Conservation (phyloP, 2,329 filamentous ascomycete genomes). For the Fusarium sp. region DNA sequence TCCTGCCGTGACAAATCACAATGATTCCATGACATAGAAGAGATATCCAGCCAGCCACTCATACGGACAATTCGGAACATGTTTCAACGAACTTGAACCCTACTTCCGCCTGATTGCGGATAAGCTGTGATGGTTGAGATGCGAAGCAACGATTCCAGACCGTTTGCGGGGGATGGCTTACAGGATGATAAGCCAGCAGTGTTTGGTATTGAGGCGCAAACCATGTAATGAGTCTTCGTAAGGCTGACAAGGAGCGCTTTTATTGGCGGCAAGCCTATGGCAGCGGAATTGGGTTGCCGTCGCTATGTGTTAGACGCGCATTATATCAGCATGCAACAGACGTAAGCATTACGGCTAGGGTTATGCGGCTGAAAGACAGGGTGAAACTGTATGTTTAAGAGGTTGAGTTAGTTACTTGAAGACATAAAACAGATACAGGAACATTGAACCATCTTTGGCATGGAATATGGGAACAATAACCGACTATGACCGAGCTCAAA, state of each 20-base stretch:
- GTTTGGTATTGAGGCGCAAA: neutral
- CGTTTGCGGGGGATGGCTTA: neutral
- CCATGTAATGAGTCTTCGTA: neutral
- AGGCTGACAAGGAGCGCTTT: neutral
- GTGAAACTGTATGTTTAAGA: neutral
- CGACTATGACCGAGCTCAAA: no score
- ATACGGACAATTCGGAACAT: neutral
- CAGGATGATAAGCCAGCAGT: neutral
- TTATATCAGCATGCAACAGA: neutral
- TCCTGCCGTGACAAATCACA: neutral
- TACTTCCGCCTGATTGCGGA: neutral
- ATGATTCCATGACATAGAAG: neutral
- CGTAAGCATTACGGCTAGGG: neutral
- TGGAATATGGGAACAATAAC: no score
- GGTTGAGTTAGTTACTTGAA: no score
- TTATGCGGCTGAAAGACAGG: neutral
- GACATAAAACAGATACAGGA: no score
- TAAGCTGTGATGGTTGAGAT: neutral
- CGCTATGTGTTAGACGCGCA: neutral
- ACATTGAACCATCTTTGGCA: no score
- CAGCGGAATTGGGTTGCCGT: neutral
- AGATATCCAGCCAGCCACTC: constrained; percentile 20
- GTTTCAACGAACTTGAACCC: neutral
- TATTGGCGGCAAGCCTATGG: neutral
- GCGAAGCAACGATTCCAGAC: constrained; percentile 5